Evolutionary conservation across 2,329 filamentous ascomycete genomes (phyloP).

Genomic region (Xylaria sp.): DNA sequence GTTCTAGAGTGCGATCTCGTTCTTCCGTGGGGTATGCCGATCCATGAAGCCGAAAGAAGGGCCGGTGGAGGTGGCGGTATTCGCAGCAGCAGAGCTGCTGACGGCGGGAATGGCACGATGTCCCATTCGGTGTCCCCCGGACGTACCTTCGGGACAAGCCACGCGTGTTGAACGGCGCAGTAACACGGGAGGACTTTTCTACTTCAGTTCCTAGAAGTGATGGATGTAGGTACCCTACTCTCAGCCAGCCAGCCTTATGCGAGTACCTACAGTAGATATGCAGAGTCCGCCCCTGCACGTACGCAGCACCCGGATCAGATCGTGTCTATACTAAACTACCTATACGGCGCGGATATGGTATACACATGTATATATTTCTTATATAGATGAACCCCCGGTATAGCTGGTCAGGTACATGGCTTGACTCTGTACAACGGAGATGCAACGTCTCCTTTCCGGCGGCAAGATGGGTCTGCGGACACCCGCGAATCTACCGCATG

Average conservation of each 20-base stretch:
- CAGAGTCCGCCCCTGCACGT: slow-evolving; percentile 13
- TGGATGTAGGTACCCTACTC: background rate
- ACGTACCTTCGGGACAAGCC: background rate
- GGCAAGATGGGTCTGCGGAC: slow-evolving; percentile 8
- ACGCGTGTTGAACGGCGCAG: background rate
- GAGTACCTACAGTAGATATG: background rate
- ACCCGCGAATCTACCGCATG: slow-evolving; percentile 6
- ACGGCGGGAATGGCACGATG: background rate
- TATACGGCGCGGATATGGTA: background rate
- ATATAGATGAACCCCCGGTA: background rate
- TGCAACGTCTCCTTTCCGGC: slow-evolving; percentile 28
- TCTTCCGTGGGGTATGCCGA: slow-evolving; percentile 1
- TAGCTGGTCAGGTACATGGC: background rate
- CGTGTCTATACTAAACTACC: background rate
- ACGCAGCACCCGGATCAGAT: slow-evolving; percentile 13
- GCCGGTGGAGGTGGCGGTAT: background rate
- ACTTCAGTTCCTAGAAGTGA: background rate
- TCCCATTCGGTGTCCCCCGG: background rate
- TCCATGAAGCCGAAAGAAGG: background rate
- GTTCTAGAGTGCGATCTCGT: background rate
- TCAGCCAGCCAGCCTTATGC: slow-evolving; percentile 4
- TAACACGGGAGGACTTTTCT: background rate
- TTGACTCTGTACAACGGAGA: slow-evolving; percentile 21
- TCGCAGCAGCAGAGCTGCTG: background rate
- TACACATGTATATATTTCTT: background rate